phyloP scores from a whole-genome alignment of 805 yeast species.

The Kazachstania kunashirensis region DNA sequence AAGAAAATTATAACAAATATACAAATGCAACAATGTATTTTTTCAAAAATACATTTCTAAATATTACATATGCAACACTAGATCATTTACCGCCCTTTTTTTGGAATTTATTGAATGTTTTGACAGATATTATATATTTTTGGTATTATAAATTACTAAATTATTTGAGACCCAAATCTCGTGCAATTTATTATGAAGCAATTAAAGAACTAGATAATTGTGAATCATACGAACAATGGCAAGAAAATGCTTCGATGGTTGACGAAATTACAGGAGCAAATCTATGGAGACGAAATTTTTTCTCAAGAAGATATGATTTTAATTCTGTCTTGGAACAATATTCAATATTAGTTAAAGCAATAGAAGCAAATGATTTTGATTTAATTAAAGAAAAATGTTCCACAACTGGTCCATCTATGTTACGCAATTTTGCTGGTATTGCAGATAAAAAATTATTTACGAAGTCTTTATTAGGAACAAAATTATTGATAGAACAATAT shows the following conservation, averaged over 20 bases:
- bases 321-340: constrained; percentile 67
- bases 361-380: constrained; percentile 45
- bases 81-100: constrained; percentile 36
- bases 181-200: constrained; percentile 32
- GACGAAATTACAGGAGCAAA: constrained; percentile 47
- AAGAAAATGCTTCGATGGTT: constrained; percentile 37
- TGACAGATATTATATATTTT: constrained; percentile 35
- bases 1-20: no score
- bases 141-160: constrained; percentile 29
- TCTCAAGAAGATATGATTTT: constrained; percentile 75
- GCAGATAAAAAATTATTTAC: constrained; percentile 70
- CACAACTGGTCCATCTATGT: constrained; percentile 53
- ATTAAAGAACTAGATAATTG: constrained; percentile 43
- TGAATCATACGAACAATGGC: constrained; percentile 64
- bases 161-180: constrained; percentile 25
- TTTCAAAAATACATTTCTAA: constrained; percentile 18
- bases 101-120: constrained; percentile 34
- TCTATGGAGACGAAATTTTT: constrained; percentile 74
- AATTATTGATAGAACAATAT: constrained; percentile 60
- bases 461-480: constrained; percentile 81
- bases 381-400: constrained; percentile 57
- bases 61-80: constrained; percentile 21
- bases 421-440: constrained; percentile 88
- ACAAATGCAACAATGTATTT: constrained; percentile 4
- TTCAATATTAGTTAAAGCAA: constrained; percentile 49